Percentiles rank a stretch among this genome's conserved stretches.
phyloP scores from a whole-genome alignment of 2,329 filamentous ascomycete genomes.

The Fusarium nanum region DNA sequence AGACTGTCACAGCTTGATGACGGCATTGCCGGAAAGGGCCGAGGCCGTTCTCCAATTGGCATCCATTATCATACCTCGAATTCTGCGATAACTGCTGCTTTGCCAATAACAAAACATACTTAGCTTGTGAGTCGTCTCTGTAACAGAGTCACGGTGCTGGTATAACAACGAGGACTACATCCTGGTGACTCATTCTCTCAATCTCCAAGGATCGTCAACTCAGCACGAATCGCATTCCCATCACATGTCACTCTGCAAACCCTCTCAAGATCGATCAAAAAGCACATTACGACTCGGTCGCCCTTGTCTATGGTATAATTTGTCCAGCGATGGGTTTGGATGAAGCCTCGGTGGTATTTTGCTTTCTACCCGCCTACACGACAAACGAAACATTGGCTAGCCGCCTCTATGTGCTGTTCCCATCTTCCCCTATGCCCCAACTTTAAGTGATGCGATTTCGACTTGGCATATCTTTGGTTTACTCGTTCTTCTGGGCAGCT shows the following conservation, averaged over 20 bases:
- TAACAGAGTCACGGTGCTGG: neutral
- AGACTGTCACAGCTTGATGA: slow-evolving; percentile 13
- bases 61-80: neutral
- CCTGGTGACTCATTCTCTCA: neutral
- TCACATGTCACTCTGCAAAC: neutral
- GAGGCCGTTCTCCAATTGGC: neutral
- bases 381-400: slow-evolving; percentile 45
- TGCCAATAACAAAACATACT: neutral
- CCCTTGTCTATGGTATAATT: slow-evolving; percentile 47
- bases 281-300: slow-evolving; percentile 43
- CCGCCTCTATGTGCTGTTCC: slow-evolving; percentile 29
- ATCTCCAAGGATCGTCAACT: neutral
- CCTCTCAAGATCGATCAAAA: slow-evolving; percentile 25
- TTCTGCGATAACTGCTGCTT: neutral
- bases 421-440: slow-evolving; percentile 11
- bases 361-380: slow-evolving; percentile 41
- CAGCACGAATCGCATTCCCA: neutral
- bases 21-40: slow-evolving; percentile 21
- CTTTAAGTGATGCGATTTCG: slow-evolving; percentile 7
- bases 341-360: slow-evolving; percentile 43
- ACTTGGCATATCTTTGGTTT: slow-evolving; percentile 22
- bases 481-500: slow-evolving; percentile 54
- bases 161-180: neutral
- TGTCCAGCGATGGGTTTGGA: slow-evolving; percentile 41
- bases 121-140: neutral